Conservation (phyloP, 2,329 filamentous ascomycete species). For the Aspergillus niger region DNA sequence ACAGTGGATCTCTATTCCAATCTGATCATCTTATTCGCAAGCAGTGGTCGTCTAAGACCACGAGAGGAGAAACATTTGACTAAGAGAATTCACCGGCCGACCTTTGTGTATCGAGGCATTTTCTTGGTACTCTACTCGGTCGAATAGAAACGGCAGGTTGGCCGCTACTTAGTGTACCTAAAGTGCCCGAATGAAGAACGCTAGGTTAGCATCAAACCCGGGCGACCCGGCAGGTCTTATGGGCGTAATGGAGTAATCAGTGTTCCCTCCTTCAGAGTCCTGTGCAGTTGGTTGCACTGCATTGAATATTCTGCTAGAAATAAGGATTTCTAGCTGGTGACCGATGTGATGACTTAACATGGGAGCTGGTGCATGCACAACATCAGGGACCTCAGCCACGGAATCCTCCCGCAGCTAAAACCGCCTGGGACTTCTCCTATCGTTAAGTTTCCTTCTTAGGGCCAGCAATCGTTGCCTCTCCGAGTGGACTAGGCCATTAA, state of each 20-base stretch:
- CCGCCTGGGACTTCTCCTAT: background rate
- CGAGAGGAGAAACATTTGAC: slow-evolving; percentile 12
- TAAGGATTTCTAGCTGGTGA: background rate
- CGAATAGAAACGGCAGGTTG: background rate
- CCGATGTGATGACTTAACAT: background rate
- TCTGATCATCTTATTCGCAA: slow-evolving; percentile 12
- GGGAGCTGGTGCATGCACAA: background rate
- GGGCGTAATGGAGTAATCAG: background rate
- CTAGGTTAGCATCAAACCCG: background rate
- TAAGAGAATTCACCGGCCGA: slow-evolving; percentile 13
- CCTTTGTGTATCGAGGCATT: slow-evolving; percentile 16
- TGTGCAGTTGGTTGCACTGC: background rate
- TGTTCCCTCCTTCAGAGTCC: no score
- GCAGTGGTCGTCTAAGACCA: background rate
- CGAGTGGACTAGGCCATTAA: slow-evolving; percentile 4
- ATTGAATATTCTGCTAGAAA: background rate
- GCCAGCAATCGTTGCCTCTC: slow-evolving; percentile 13
- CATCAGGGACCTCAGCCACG: slow-evolving; percentile 1
- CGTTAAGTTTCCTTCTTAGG: background rate
- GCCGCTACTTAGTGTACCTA: background rate
- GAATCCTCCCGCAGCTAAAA: slow-evolving; percentile 16
- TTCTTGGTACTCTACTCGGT: slow-evolving; percentile 6
- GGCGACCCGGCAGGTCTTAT: background rate
- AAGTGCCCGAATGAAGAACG: background rate
- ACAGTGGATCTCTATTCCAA: slow-evolving; percentile 13